Conservation (phyloP, 768 basidiomycete genomes). For the Solioccasus polychromus region DNA sequence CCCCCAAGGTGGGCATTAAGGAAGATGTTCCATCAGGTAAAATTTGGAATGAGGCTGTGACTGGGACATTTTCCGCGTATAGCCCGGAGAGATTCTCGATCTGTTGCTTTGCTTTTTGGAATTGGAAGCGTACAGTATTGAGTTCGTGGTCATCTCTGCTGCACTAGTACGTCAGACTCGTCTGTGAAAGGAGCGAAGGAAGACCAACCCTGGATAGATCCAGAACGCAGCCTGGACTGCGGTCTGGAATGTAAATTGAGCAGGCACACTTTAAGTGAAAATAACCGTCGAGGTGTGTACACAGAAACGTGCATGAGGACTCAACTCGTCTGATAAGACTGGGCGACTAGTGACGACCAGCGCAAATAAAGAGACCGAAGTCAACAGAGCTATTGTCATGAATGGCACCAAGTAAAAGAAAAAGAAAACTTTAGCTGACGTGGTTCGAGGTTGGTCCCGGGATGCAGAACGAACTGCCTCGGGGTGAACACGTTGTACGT, state of each 20-base stretch:
- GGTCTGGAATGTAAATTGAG: conserved; percentile 26
- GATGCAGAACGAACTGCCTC: conserved; percentile 25
- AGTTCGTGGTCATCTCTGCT: conserved; percentile 17
- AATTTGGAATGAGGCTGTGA: conserved; percentile 28
- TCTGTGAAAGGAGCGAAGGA: conserved; percentile 6
- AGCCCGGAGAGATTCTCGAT: conserved; percentile 29
- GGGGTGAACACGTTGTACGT: conserved; percentile 17
- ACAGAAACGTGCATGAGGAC: conserved; percentile 16
- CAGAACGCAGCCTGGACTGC: conserved; percentile 36
- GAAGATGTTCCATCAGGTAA: conserved; percentile 3
- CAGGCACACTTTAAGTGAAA: conserved; percentile 9
- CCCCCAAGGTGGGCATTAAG: no score
- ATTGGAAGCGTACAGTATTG: conserved; percentile 30
- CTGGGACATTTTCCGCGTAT: conserved; percentile 26
- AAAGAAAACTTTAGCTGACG: conserved; percentile 7
- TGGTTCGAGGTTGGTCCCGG: conserved; percentile 4
- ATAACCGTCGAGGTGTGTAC: conserved; percentile 13
- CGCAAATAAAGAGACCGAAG: conserved; percentile 39
- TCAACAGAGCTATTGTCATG: conserved; percentile 40
- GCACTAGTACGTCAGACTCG: conserved; percentile 12
- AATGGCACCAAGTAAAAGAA: conserved; percentile 4
- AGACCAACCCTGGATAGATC: conserved; percentile 36
- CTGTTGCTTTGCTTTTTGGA: conserved; percentile 31
- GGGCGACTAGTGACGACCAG: conserved; percentile 45
- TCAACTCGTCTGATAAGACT: conserved; percentile 25